phyloP scores from a whole-genome alignment of 495 filamentous ascomycete genomes.

The Tuber umbilicatum region DNA sequence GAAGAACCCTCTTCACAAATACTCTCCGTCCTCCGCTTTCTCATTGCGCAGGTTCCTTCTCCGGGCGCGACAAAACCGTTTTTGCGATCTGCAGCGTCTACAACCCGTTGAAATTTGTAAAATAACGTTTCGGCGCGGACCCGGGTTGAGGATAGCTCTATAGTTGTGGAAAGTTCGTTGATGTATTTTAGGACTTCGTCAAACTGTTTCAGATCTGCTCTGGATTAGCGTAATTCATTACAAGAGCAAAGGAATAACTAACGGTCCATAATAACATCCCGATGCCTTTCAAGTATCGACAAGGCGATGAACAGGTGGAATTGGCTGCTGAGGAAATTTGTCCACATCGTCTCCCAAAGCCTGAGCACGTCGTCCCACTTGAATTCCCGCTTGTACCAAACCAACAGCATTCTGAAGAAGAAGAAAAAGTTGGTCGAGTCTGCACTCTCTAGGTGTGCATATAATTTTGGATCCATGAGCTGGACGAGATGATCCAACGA shows the following conservation, averaged over 20 bases:
- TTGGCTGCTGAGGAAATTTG: conserved; percentile 75
- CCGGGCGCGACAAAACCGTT: conserved; percentile 45
- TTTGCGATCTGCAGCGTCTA: conserved; percentile 83
- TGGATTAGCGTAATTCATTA: neutral
- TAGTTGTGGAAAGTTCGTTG: conserved; percentile 89
- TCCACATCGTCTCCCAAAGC: conserved; percentile 93
- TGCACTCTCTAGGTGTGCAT: conserved; percentile 77
- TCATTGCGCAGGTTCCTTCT: conserved; percentile 10
- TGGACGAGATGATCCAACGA: conserved; percentile 89
- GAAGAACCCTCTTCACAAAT: conserved; percentile 12
- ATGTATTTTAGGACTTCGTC: conserved; percentile 98
- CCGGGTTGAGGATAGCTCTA: conserved; percentile 77
- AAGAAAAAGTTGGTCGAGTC: conserved; percentile 99
- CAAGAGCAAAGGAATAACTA: conserved; percentile 9
- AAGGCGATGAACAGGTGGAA: conserved; percentile 94
- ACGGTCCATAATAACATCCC: conserved; percentile 83
- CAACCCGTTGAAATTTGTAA: conserved; percentile 72
- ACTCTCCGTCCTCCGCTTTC: conserved; percentile 24
- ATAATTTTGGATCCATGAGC: conserved; percentile 92
- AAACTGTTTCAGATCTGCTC: conserved; percentile 70
- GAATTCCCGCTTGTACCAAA: conserved; percentile 98
- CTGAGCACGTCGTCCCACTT: conserved; percentile 76
- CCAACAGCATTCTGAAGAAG: conserved; percentile 96
- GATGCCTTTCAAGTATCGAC: conserved; percentile 91
- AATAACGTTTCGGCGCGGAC: conserved; percentile 83